Percentiles rank a stretch among this genome's conserved stretches.
These are phyloP conservation scores for Pichia paraexigua DNA, from an alignment of 805 yeast genomes.

Conservation along the genomic window DNA sequence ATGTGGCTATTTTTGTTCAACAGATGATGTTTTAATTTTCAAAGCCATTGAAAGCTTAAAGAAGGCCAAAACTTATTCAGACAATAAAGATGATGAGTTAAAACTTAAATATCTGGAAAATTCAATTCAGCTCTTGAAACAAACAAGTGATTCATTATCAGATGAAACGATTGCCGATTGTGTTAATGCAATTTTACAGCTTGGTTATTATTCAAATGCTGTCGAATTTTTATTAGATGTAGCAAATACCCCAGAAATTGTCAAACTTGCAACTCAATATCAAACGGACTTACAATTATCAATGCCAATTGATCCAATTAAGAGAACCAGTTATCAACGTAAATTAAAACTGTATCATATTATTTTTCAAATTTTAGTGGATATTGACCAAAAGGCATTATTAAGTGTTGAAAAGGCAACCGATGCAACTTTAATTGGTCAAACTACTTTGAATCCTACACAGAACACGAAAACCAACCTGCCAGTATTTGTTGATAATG, in stretches of 20 bases:
- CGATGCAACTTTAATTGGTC: slow-evolving; percentile 12
- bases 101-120: slow-evolving; percentile 55
- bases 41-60: slow-evolving; percentile 89
- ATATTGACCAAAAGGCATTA: slow-evolving; percentile 59
- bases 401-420: slow-evolving; percentile 28
- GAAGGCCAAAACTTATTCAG: slow-evolving; percentile 70
- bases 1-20: slow-evolving; percentile 91
- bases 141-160: slow-evolving; percentile 69
- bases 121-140: slow-evolving; percentile 69
- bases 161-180: slow-evolving; percentile 78
- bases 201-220: slow-evolving; percentile 79
- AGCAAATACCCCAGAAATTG: slow-evolving; percentile 60
- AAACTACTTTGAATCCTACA: slow-evolving; percentile 2
- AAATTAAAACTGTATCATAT: slow-evolving; percentile 59
- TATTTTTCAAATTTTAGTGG: slow-evolving; percentile 66
- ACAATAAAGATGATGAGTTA: slow-evolving; percentile 62
- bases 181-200: slow-evolving; percentile 63
- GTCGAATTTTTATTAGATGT: slow-evolving; percentile 73
- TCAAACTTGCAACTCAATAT: slow-evolving; percentile 50
- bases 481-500: slow-evolving; percentile 22
- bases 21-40: slow-evolving; percentile 87
- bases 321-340: slow-evolving; percentile 42
- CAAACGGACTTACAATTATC: slow-evolving; percentile 31
- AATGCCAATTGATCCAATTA: slow-evolving; percentile 37
- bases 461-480: slow-evolving; percentile 1